Evolutionary conservation across 805 yeast species (phyloP), one percentile per base, ranked within the genome.

Genomic region (Maudiozyma serrabonitensis): DNA sequence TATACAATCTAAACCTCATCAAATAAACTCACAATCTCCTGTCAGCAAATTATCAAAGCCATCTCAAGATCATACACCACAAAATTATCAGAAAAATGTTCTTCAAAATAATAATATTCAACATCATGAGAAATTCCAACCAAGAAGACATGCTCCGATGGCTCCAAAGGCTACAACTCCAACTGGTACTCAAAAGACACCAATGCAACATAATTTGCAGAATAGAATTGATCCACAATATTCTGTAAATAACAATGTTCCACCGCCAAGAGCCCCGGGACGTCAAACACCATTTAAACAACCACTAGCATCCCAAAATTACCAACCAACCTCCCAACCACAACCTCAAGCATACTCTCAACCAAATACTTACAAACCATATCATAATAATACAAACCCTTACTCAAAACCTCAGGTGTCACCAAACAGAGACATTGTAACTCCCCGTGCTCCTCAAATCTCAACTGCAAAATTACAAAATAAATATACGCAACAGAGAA

Each of bases 301-400:
- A 19, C 52, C 40, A 43, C n/a, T 47, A 46, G n/a, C 49, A 45
- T 39, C 42, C 11, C 42, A 56, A 26, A 49, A 48, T 28, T 49
- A 61, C 34, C 68, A 63, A 49, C 63, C 61, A 25, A 64, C 56
- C 48, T 61, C 60, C 31, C 58, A 49, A 21, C 59, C 53, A 48
- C 59, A 53, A 45, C 44, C 34, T 16, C 54, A 53, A 38, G 19
- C 15, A 13, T 54, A 50, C n/a, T n/a, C n/a, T 18, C 50, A 48
- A 26, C 42, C 19, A 16, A 50, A 50, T 23, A 45, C 48, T 34
- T 56, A 56, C 40, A 56, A 49, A 42, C 62, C 62, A 13, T 56
- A 55, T 21, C 64, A 60, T 43, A 61, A 60, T 43, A 56, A 51
- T 54, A 16, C 49, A 7, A 59, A 60, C 48, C 63, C 64, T 25